Evolutionary conservation across 805 yeast genomes (phyloP).

Genomic region (Zygotorulaspora chibaensis): DNA sequence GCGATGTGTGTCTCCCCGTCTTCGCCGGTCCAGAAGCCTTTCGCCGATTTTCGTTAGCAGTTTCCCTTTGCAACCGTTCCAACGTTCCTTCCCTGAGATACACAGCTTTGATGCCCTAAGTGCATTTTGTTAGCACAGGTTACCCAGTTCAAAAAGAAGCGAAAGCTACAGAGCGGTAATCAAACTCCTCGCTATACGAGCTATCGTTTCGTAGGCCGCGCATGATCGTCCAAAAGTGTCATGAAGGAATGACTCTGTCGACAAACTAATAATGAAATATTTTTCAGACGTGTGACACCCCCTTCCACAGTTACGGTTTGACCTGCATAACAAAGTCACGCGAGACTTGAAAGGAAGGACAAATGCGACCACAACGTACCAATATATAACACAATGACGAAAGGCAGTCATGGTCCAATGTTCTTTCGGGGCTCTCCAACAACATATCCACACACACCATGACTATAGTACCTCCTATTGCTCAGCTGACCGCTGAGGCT

Average conservation of each 20-base stretch:
- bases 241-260: not conserved
- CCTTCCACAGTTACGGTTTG: too few species aligned
- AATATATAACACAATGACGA: not conserved
- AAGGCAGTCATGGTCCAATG: not conserved
- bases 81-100: too few species aligned
- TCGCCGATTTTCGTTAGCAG: too few species aligned
- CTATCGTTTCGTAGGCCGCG: not conserved
- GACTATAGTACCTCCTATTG: constrained; percentile 10
- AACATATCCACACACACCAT: constrained; percentile 2
- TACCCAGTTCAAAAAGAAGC: too few species aligned
- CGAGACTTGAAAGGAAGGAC: not conserved
- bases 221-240: constrained; percentile 1
- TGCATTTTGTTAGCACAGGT: too few species aligned
- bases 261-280: not conserved
- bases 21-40: too few species aligned
- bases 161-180: too few species aligned
- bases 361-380: too few species aligned
- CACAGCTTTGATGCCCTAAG: too few species aligned
- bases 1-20: too few species aligned
- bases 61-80: too few species aligned
- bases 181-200: too few species aligned
- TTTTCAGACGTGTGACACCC: constrained; percentile 6
- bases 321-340: not conserved
- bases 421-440: not conserved
- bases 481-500: constrained; percentile 56